These are phyloP conservation scores for Alloteropsis semialata DNA, from an alignment of 176 grass and related monocot species.

Conservation along the genomic window DNA sequence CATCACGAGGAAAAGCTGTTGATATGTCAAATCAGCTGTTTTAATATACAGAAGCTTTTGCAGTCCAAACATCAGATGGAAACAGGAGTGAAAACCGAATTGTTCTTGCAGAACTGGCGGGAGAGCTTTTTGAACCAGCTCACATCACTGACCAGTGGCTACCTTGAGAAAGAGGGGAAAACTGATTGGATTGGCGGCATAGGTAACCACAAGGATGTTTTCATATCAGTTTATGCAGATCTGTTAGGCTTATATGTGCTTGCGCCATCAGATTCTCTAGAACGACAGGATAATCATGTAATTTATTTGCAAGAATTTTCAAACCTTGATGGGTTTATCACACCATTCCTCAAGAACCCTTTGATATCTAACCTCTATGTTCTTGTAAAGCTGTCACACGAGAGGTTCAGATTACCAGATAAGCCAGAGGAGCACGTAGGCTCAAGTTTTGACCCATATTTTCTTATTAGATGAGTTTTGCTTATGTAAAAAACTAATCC, in stretches of 20 bases:
- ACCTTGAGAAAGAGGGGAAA: constrained; percentile 57
- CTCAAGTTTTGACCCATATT: constrained; percentile 80
- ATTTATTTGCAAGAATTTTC: constrained; percentile 50
- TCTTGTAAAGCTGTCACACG: constrained; percentile 47
- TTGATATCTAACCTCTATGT: constrained; percentile 73
- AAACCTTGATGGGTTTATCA: constrained; percentile 47
- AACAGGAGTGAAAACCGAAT: constrained; percentile 25
- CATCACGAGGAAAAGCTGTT: constrained; percentile 94
- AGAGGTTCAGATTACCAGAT: constrained; percentile 5
- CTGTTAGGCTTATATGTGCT: constrained; percentile 74
- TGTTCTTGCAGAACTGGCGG: constrained; percentile 63
- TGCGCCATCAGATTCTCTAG: constrained; percentile 18
- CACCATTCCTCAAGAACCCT: constrained; percentile 86
- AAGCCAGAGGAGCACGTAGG: constrained; percentile 16
- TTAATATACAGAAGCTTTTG: constrained; percentile 69
- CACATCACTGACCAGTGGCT: constrained; percentile 50
- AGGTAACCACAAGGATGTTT: constrained; percentile 91
- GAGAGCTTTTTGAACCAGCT: constrained; percentile 56
- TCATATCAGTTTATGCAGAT: constrained; percentile 70
- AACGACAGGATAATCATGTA: constrained; percentile 21
- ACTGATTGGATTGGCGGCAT: constrained; percentile 88
- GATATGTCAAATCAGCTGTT: constrained; percentile 91
- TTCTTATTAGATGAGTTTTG: constrained; percentile 73
- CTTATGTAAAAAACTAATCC: constrained; percentile 4
- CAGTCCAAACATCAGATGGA: constrained; percentile 36